phyloP scores from a whole-genome alignment of 768 basidiomycete genomes.

The Chalciporus pseudorubinellus region DNA sequence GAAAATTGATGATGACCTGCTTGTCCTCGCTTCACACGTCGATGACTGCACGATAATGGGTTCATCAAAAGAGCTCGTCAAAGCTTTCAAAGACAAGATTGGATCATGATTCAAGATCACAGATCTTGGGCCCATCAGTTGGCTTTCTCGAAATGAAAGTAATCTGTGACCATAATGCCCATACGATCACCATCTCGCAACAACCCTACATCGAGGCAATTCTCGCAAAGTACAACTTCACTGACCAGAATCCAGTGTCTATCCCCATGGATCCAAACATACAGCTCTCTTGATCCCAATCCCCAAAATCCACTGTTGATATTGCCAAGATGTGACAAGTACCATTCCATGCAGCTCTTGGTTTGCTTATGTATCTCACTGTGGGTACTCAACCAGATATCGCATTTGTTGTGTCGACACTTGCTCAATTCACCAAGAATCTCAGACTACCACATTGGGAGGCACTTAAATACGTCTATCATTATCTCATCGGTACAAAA shows the following conservation, averaged over 20 bases:
- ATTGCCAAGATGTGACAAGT: background rate
- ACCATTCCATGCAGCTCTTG: background rate
- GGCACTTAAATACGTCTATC: constrained; percentile 1
- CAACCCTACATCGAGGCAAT: background rate
- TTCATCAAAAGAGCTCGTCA: background rate
- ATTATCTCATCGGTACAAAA: constrained; percentile 13
- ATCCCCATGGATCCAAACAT: background rate
- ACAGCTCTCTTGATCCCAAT: background rate
- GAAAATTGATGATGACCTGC: background rate
- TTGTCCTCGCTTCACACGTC: background rate
- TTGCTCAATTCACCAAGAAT: background rate
- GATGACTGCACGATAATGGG: constrained; percentile 8
- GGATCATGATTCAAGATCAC: background rate
- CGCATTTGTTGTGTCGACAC: background rate
- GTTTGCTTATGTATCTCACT: background rate
- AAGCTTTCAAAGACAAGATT: constrained; percentile 6
- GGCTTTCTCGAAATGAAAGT: constrained; percentile 14
- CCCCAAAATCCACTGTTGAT: background rate
- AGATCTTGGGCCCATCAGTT: constrained; percentile 3
- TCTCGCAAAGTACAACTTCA: constrained; percentile 1
- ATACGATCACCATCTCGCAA: background rate
- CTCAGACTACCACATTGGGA: background rate
- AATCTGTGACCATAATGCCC: background rate
- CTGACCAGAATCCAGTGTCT: background rate
- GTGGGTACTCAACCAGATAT: background rate